These are phyloP conservation scores for Dactylellina parvicollis DNA, from an alignment of 2,329 filamentous ascomycete species.

Conservation along the genomic window DNA sequence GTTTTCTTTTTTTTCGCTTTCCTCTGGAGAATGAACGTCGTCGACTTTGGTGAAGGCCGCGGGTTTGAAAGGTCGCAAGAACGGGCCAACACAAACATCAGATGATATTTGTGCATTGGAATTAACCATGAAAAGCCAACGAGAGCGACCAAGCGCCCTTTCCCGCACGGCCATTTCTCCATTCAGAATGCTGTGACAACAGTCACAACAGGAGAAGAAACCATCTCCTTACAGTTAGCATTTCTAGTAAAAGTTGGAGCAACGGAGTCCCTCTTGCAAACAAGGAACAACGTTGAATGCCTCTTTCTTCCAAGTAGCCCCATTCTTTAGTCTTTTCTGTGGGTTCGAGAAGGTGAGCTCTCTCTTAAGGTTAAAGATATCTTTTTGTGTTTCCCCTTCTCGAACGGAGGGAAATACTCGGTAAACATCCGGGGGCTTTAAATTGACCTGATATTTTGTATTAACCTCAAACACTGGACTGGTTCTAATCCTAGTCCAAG, in stretches of 20 bases:
- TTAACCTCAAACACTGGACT: slow-evolving; percentile 50
- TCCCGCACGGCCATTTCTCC: slow-evolving; percentile 7
- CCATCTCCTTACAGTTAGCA: slow-evolving; percentile 48
- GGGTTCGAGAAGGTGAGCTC: not conserved
- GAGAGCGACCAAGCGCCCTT: slow-evolving; percentile 24
- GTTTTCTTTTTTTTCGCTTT: not conserved
- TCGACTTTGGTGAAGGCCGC: not conserved
- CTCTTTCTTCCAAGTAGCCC: not conserved
- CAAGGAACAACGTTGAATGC: slow-evolving; percentile 31
- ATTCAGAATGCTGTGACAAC: slow-evolving; percentile 8
- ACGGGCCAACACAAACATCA: slow-evolving; percentile 52
- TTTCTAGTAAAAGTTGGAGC: slow-evolving; percentile 19
- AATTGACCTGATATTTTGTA: slow-evolving; percentile 44
- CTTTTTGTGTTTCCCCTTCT: slow-evolving; percentile 43
- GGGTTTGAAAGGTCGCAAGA: not conserved
- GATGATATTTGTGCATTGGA: slow-evolving; percentile 35
- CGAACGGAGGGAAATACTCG: slow-evolving; percentile 43
- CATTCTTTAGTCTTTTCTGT: not conserved
- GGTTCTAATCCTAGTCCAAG: slow-evolving; percentile 43
- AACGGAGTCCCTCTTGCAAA: not conserved
- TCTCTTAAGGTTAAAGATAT: slow-evolving; percentile 21
- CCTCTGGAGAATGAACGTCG: not conserved
- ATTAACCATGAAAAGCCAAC: slow-evolving; percentile 27
- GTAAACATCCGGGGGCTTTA: slow-evolving; percentile 31
- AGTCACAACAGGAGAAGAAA: slow-evolving; percentile 21